These are phyloP conservation scores for Cladorrhinum sp. DNA, from an alignment of 2,329 filamentous ascomycete genomes.

Conservation along the genomic window DNA sequence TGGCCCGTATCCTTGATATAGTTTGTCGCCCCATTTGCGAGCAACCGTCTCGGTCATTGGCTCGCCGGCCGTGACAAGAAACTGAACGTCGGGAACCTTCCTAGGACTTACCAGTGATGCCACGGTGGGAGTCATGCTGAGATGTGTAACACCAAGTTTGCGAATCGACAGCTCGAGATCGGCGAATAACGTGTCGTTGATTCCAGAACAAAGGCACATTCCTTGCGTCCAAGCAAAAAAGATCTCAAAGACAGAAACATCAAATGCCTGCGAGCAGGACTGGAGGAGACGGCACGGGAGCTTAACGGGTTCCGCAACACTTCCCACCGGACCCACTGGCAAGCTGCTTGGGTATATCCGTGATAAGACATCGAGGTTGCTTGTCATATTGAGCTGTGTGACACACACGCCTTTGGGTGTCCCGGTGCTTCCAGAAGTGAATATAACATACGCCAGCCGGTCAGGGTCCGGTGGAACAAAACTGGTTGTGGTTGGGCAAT, in stretches of 20 bases:
- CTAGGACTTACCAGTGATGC: constrained; percentile 68
- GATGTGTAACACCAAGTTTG: constrained; percentile 65
- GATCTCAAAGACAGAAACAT: constrained; percentile 87
- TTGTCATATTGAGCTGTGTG: constrained; percentile 70
- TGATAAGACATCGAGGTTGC: constrained; percentile 67
- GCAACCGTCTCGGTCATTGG: constrained; percentile 71
- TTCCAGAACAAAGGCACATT: constrained; percentile 73
- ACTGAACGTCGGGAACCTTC: constrained; percentile 67
- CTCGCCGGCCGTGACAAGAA: constrained; percentile 80
- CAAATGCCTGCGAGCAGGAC: constrained; percentile 79
- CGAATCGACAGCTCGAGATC: constrained; percentile 69
- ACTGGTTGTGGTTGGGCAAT: constrained; percentile 37
- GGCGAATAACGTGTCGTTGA: constrained; percentile 69
- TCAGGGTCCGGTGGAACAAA: constrained; percentile 37
- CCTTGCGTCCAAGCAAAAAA: constrained; percentile 79
- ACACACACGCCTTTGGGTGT: constrained; percentile 76
- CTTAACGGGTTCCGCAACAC: too few relatives aligned
- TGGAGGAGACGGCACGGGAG: constrained; percentile 60
- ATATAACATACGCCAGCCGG: constrained; percentile 71
- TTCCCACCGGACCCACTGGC: too few relatives aligned
- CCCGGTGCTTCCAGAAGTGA: constrained; percentile 81
- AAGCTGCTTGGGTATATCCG: constrained; percentile 57
- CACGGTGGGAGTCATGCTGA: constrained; percentile 83
- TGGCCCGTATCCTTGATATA: constrained; percentile 82
- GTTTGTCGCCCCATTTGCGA: constrained; percentile 62